These are phyloP conservation scores for Candida stauntonica DNA, from an alignment of 805 yeast genomes.

Conservation along the genomic window DNA sequence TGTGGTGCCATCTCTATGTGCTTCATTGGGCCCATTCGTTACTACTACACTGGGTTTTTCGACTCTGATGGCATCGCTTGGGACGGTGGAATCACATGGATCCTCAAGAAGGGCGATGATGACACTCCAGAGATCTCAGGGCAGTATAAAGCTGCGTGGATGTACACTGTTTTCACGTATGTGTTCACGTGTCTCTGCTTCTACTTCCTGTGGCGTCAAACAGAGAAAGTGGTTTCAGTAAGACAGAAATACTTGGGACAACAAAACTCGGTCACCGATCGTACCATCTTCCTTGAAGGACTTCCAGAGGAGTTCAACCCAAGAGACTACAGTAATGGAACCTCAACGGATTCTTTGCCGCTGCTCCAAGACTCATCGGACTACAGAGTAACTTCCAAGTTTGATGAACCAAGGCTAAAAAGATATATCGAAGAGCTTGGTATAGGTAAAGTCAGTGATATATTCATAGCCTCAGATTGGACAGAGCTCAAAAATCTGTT, in stretches of 20 bases:
- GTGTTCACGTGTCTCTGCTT: slow-evolving; percentile 70
- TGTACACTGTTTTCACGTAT: slow-evolving; percentile 83
- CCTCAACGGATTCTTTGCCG: slow-evolving; percentile 10
- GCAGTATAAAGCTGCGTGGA: slow-evolving; percentile 64
- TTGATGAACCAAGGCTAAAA: slow-evolving; percentile 59
- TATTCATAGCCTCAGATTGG: slow-evolving; percentile 88
- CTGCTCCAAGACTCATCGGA: slow-evolving; percentile 1
- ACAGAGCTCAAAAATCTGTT: slow-evolving; percentile 59
- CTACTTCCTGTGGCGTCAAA: slow-evolving; percentile 61
- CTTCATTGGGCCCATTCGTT: slow-evolving; percentile 81
- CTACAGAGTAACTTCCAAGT: slow-evolving; percentile 5
- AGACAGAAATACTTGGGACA: slow-evolving; percentile 81
- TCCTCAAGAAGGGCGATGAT: slow-evolving; percentile 19
- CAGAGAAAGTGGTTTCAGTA: slow-evolving; percentile 66
- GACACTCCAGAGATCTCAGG: slow-evolving; percentile 31
- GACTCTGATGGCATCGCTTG: slow-evolving; percentile 51
- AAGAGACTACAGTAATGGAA: slow-evolving; percentile 18
- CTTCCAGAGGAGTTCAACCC: slow-evolving; percentile 73
- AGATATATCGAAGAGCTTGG: slow-evolving; percentile 73
- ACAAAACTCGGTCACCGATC: slow-evolving; percentile 86
- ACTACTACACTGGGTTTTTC: slow-evolving; percentile 75
- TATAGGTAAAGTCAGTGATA: slow-evolving; percentile 74
- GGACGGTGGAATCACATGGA: slow-evolving; percentile 13
- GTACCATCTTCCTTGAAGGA: slow-evolving; percentile 84
- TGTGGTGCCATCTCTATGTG: slow-evolving; percentile 69